These are phyloP conservation scores for Bryum argenteum DNA, from an alignment of 225 moss, liverwort and hornwort genomes.

Conservation along the genomic window DNA sequence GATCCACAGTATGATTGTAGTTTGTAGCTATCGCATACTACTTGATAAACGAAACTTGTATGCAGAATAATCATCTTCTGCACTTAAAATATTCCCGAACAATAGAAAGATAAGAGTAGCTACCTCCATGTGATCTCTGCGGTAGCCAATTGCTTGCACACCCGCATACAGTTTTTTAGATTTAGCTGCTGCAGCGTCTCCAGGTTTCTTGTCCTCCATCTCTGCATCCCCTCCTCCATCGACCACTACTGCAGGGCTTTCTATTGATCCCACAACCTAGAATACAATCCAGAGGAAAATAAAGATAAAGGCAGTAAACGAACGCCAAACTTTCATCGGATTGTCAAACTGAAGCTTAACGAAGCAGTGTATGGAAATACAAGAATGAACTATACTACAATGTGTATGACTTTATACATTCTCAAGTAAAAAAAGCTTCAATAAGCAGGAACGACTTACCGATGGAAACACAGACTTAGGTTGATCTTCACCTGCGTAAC, in stretches of 20 bases:
- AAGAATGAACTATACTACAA: background rate
- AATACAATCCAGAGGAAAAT: constrained; percentile 13
- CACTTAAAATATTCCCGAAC: background rate
- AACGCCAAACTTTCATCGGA: background rate
- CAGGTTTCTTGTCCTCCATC: constrained; percentile 55
- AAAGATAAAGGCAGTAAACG: background rate
- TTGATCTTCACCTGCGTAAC: constrained; percentile 93
- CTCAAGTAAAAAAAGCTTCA: constrained; percentile 19
- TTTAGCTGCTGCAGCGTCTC: constrained; percentile 55
- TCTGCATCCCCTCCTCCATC: constrained; percentile 56
- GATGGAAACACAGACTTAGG: constrained; percentile 86
- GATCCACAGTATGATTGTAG: background rate
- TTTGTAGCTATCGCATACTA: background rate
- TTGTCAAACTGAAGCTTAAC: background rate
- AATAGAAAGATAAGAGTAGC: background rate
- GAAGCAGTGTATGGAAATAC: background rate
- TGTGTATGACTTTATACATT: background rate
- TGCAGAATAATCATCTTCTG: background rate
- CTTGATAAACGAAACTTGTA: too few species aligned
- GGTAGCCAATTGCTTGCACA: constrained; percentile 79
- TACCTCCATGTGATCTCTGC: constrained; percentile 88
- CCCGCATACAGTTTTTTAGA: constrained; percentile 73
- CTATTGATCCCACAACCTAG: constrained; percentile 75
- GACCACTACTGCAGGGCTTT: constrained; percentile 44
- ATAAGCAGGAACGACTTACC: constrained; percentile 35